Conservation (phyloP, 2,329 filamentous ascomycete genomes). For the Chaetomiaceae sp. region DNA sequence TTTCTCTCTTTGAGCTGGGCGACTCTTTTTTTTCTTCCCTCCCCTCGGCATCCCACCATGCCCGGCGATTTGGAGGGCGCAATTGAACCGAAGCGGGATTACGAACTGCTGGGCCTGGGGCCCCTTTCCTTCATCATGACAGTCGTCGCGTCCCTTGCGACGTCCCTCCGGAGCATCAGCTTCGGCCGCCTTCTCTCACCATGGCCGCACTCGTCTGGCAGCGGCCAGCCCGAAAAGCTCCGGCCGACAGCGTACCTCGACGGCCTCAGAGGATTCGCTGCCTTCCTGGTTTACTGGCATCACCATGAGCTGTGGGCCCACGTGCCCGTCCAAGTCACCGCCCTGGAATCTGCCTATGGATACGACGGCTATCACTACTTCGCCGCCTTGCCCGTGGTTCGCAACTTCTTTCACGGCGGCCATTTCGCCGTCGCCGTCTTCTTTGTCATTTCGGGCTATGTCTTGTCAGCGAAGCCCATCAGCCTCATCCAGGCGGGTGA, state of each 20-base stretch:
- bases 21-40: no score
- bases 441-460: conserved; percentile 56
- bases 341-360: conserved; percentile 51
- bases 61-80: conserved; percentile 8
- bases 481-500: conserved; percentile 43
- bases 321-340: conserved; percentile 31
- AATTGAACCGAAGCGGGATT: conserved; percentile 14
- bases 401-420: conserved; percentile 57
- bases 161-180: conserved; percentile 3
- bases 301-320: conserved; percentile 58
- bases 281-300: conserved; percentile 60
- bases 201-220: conserved; percentile 15
- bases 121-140: not conserved
- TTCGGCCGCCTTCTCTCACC: conserved; percentile 12
- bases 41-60: conserved; percentile 12
- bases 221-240: conserved; percentile 25
- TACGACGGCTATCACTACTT: conserved; percentile 46
- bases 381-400: conserved; percentile 50
- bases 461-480: conserved; percentile 47
- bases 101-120: not conserved
- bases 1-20: no score
- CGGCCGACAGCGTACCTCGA: conserved; percentile 58
- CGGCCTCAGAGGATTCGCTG: conserved; percentile 62
- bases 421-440: conserved; percentile 56
- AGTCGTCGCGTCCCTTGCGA: conserved; percentile 5